Conservation (phyloP, 345 rosid genomes). For the Limnanthes douglasii region DNA sequence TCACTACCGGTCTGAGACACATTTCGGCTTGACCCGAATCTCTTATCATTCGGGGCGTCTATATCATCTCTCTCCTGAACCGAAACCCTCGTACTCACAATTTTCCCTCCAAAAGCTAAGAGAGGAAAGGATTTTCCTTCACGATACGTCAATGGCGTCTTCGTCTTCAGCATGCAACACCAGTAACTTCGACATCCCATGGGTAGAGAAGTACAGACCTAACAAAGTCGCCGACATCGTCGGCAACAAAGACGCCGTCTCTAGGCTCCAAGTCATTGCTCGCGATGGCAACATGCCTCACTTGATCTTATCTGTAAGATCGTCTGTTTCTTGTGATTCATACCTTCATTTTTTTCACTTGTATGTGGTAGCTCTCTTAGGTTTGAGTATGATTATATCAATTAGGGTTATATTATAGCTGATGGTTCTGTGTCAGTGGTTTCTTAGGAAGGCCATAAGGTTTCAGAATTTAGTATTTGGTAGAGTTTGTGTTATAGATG, state of each 20-base stretch:
- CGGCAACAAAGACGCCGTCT: constrained; percentile 84
- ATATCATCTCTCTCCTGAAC: too few relatives aligned
- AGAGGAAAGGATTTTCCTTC: constrained; percentile 4
- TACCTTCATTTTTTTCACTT: too few relatives aligned
- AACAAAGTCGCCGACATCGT: constrained; percentile 64
- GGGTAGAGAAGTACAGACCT: constrained; percentile 98
- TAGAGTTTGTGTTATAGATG: too few relatives aligned
- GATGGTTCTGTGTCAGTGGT: too few relatives aligned
- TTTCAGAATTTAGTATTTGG: too few relatives aligned
- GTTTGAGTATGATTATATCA: too few relatives aligned
- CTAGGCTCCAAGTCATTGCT: constrained; percentile 87
- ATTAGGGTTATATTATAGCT: too few relatives aligned
- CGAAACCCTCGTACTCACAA: constrained; percentile 11
- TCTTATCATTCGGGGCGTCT: too few relatives aligned
- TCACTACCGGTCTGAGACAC: too few relatives aligned
- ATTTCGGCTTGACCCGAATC: too few relatives aligned
- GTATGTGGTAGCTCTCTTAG: too few relatives aligned
- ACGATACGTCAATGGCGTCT: constrained; percentile 27
- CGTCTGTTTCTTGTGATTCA: not conserved
- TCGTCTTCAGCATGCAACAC: constrained; percentile 26
- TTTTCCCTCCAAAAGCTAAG: constrained; percentile 21
- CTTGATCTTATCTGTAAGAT: constrained; percentile 54
- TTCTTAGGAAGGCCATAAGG: too few relatives aligned
- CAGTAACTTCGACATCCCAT: constrained; percentile 58
- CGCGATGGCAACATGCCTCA: constrained; percentile 98